Evolutionary conservation across 2,329 filamentous ascomycete genomes (phyloP).

Genomic region (Juglanconis sp.): DNA sequence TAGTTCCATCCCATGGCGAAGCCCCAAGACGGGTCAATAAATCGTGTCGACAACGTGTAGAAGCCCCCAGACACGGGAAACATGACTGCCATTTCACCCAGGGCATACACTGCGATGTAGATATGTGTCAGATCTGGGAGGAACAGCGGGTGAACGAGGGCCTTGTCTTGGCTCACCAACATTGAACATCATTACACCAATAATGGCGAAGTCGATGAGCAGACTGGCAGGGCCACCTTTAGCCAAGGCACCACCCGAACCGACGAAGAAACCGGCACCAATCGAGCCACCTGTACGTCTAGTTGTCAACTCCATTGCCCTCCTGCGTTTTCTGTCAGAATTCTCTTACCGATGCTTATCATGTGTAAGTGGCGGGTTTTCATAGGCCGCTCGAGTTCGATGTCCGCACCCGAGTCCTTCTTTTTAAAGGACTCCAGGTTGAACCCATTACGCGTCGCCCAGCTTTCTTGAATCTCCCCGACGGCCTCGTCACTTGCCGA

Average conservation of each 20-base stretch:
- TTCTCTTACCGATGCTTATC: slow-evolving; percentile 43
- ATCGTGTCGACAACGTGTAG: slow-evolving; percentile 54
- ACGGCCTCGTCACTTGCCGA: neutral
- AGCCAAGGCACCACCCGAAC: slow-evolving; percentile 48
- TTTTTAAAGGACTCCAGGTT: neutral
- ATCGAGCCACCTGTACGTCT: slow-evolving; percentile 41
- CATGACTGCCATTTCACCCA: slow-evolving; percentile 55
- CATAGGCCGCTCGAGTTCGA: neutral
- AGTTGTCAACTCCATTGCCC: no score
- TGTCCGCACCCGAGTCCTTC: neutral
- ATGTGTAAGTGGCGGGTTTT: slow-evolving; percentile 42
- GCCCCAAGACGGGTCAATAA: slow-evolving; percentile 56
- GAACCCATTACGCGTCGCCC: neutral
- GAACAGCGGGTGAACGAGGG: no score
- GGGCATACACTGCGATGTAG: slow-evolving; percentile 46
- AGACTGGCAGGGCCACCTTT: slow-evolving; percentile 44
- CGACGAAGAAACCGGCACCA: slow-evolving; percentile 61
- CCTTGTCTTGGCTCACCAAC: slow-evolving; percentile 29
- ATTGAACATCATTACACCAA: slow-evolving; percentile 59
- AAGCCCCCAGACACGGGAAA: slow-evolving; percentile 58
- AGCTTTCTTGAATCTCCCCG: neutral
- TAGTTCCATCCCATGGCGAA: slow-evolving; percentile 47
- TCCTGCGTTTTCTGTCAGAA: no score
- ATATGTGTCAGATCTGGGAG: no score
- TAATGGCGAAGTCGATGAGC: slow-evolving; percentile 50